These are phyloP conservation scores for Mycocentrospora acerina DNA, from an alignment of 2,329 filamentous ascomycete genomes.

Conservation along the genomic window DNA sequence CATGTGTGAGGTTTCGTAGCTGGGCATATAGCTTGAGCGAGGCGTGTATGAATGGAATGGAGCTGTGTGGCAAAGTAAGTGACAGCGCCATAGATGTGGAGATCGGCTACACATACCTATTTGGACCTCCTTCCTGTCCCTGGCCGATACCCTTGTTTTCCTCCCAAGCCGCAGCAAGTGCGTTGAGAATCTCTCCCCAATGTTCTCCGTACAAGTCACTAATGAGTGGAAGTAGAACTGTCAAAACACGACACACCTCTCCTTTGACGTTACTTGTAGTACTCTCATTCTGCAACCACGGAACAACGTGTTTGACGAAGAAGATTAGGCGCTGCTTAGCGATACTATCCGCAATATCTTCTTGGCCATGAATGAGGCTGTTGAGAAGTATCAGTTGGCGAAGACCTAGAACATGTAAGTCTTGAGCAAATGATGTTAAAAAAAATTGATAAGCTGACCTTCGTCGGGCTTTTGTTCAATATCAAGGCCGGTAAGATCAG, in stretches of 20 bases:
- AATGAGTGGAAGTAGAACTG: conserved; percentile 68
- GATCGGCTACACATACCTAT: conserved; percentile 19
- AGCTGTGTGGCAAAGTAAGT: conserved; percentile 12
- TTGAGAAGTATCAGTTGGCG: conserved; percentile 57
- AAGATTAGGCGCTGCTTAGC: conserved; percentile 73
- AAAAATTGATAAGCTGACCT: conserved; percentile 32
- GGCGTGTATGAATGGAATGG: conserved; percentile 63
- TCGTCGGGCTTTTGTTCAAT: conserved; percentile 45
- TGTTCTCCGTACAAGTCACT: conserved; percentile 84
- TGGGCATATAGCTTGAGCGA: conserved; percentile 70
- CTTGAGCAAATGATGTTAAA: not conserved
- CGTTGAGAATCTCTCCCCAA: conserved; percentile 62
- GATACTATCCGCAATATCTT: conserved; percentile 51
- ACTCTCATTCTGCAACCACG: conserved; percentile 63
- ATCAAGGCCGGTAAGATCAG: conserved; percentile 59
- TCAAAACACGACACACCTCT: conserved; percentile 56
- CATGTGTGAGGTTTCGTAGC: conserved; percentile 58
- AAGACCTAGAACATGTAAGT: conserved; percentile 26
- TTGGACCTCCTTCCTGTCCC: conserved; percentile 5
- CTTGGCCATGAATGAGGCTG: conserved; percentile 52
- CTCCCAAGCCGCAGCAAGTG: conserved; percentile 41
- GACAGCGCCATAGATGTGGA: not conserved
- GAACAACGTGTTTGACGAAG: conserved; percentile 74
- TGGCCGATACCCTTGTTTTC: too few relatives aligned
- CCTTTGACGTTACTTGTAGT: conserved; percentile 55